Evolutionary conservation across 75 land plant genomes (phyloP), one percentile per base, ranked within the genome.

Genomic region (Cryptomeria japonica): DNA sequence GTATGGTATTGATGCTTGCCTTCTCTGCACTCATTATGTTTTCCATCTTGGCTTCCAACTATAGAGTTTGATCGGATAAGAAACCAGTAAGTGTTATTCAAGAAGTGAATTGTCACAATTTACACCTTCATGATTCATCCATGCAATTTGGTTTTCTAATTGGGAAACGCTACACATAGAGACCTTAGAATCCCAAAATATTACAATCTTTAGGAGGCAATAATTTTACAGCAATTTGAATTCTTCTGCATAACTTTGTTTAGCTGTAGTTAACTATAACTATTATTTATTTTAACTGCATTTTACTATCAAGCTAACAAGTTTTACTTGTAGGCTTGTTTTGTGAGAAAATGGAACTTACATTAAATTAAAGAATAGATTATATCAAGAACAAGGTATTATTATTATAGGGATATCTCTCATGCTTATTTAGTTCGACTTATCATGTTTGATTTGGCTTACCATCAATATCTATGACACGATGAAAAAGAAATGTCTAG

Each of bases 1-100:
- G 96, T 88, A 94, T 95, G 94, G 97, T 96, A 87, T 32, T 83
- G 64, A 34, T 80, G 51, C 75, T 55, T 51, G 10, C 44, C 15
- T 46, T 82, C 42, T 46, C 47, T 49, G 14, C n/a, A 44, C 5
- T 82, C 15, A 82, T 25, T 80, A 39, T 82, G 15, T 82, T 82
- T 28, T 79, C 46, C 2, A 39, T 28, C 44, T 25, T 79, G 13
- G 10, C 13, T 46, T 12, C 34, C 1, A 28, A 46, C 46, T 82
- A n/a, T n/a, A 44, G 3, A 28, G 28, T n/a, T 9, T 44, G 41
- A 46, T 28, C 13, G 46, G 16, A 80, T 82, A 41, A 12, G 14
- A 15, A 46, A 82, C 14, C 16, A 11, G 11, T 82, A n/a, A 82
- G 13, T 46, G 34, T 16, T 46, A 46, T 46, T 44, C 13, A n/a